A percentile compares a stretch with the other conserved stretches of the same genome.
Evolutionary conservation across 75 land plant species (phyloP).

Genomic region (Pinus albicaulis): DNA sequence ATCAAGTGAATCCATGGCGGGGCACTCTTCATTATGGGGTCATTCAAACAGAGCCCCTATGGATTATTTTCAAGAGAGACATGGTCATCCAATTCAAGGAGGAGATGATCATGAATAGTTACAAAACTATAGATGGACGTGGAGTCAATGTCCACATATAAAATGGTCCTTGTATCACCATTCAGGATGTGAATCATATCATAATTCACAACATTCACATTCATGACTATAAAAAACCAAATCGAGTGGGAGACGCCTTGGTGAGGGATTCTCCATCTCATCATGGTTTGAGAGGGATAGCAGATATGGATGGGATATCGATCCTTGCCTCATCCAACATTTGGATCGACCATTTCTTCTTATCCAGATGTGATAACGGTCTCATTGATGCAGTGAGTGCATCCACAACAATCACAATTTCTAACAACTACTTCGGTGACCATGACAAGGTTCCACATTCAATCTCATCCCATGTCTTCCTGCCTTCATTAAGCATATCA

Average conservation of each 20-base stretch:
- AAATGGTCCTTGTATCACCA: constrained; percentile 15
- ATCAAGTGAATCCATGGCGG: constrained; percentile 12
- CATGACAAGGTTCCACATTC: constrained; percentile 25
- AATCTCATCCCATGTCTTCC: too few relatives aligned
- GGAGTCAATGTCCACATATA: constrained; percentile 25
- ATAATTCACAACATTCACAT: constrained; percentile 32
- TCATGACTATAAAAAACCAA: constrained; percentile 18
- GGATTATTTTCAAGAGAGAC: constrained; percentile 25
- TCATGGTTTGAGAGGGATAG: constrained; percentile 7
- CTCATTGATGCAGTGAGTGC: constrained; percentile 26
- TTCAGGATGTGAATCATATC: constrained; percentile 14
- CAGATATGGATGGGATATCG: constrained; percentile 31
- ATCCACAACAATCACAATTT: constrained; percentile 22
- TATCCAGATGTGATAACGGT: constrained; percentile 18
- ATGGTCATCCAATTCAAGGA: constrained; percentile 21
- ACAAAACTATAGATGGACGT: constrained; percentile 26
- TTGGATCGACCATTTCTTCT: constrained; percentile 32
- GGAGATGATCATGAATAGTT: constrained; percentile 21
- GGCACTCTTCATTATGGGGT: constrained; percentile 24
- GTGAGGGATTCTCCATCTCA: constrained; percentile 9
- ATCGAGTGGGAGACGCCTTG: neutral
- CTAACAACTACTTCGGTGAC: constrained; percentile 27
- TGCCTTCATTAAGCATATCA: too few relatives aligned
- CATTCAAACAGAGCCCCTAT: constrained; percentile 23
- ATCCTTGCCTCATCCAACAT: constrained; percentile 22